These are phyloP conservation scores for Lactarius sp. DNA, from an alignment of 768 basidiomycete genomes.

Conservation along the genomic window DNA sequence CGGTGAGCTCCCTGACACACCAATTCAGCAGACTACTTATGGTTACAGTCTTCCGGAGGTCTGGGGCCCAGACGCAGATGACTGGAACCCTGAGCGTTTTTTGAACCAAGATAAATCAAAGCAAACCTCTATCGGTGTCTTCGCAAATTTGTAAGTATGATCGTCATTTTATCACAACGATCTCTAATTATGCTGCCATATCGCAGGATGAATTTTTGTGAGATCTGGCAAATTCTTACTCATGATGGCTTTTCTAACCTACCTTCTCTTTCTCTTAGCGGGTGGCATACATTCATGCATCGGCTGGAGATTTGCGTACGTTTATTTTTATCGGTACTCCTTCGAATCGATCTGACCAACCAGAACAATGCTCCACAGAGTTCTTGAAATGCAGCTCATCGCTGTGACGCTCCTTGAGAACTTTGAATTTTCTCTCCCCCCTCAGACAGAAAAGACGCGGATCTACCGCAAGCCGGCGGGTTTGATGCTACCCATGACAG, in stretches of 20 bases:
- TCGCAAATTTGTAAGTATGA: neutral
- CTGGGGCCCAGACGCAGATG: neutral
- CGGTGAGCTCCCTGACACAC: neutral
- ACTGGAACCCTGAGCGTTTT: too few relatives aligned
- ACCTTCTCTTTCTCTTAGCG: neutral
- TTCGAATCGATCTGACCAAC: neutral
- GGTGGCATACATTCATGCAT: neutral
- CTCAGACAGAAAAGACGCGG: constrained; percentile 1
- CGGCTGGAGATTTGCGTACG: constrained; percentile 12
- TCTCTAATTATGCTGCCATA: neutral
- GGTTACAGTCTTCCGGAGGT: constrained; percentile 3
- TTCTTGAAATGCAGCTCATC: constrained; percentile 7
- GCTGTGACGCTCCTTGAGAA: neutral
- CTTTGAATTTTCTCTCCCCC: constrained; percentile 8
- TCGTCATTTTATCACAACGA: neutral
- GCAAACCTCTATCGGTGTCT: neutral
- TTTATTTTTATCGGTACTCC: neutral
- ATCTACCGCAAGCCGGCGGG: constrained; percentile 4
- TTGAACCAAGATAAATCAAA: neutral
- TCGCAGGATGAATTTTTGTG: constrained; percentile 9
- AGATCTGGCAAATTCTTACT: neutral
- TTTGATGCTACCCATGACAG: constrained; percentile 3
- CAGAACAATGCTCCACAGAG: neutral
- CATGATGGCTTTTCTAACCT: too few relatives aligned
- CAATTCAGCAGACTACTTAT: neutral